These are phyloP conservation scores for Pichia thaimueangensis DNA, from an alignment of 805 yeast genomes.

Conservation along the genomic window DNA sequence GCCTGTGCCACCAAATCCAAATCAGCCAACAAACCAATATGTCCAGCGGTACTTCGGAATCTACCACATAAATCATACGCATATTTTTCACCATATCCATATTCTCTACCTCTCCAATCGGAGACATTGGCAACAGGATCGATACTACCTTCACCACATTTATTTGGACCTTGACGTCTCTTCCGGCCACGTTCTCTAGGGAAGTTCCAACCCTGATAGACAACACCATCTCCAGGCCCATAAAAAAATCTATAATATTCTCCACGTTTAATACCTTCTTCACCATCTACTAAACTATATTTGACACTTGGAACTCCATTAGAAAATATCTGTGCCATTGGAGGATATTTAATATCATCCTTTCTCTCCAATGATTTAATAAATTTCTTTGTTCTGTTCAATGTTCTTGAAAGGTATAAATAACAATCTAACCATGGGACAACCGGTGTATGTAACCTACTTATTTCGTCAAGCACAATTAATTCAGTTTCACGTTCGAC, in stretches of 20 bases:
- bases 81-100: slow-evolving; percentile 24
- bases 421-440: slow-evolving; percentile 22
- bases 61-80: slow-evolving; percentile 73
- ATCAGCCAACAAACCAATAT: slow-evolving; percentile 75
- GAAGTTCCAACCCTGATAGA: slow-evolving; percentile 73
- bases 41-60: slow-evolving; percentile 61
- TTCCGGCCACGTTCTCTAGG: slow-evolving; percentile 42
- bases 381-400: slow-evolving; percentile 54
- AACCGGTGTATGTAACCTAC: slow-evolving; percentile 12
- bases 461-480: slow-evolving; percentile 9
- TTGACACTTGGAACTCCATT: slow-evolving; percentile 79
- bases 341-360: slow-evolving; percentile 57
- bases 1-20: slow-evolving; percentile 67
- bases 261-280: slow-evolving; percentile 61
- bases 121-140: slow-evolving; percentile 2
- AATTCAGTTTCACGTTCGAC: slow-evolving; percentile 5
- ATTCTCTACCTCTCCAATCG: slow-evolving; percentile 13
- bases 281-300: slow-evolving; percentile 61
- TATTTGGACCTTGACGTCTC: slow-evolving; percentile 4
- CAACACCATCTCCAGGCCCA: slow-evolving; percentile 94
- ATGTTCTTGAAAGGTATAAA: slow-evolving; percentile 55
- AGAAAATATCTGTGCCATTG: slow-evolving; percentile 77
- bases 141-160: slow-evolving; percentile 1
- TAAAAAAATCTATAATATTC: slow-evolving; percentile 70
- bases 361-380: slow-evolving; percentile 49